phyloP scores from a whole-genome alignment of 2,329 filamentous ascomycete species.

The Fusarium subglutinans region DNA sequence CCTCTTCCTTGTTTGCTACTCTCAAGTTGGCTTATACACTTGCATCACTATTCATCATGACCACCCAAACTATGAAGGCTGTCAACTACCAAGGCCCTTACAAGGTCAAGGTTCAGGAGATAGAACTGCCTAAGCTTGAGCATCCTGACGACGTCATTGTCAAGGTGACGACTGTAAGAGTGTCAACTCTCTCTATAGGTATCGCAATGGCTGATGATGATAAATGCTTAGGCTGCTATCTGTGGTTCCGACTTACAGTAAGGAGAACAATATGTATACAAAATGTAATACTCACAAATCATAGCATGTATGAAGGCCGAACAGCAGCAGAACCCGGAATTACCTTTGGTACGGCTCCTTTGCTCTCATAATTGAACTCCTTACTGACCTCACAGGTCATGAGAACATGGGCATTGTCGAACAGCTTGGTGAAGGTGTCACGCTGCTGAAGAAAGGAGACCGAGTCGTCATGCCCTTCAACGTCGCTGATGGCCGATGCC shows the following conservation, averaged over 20 bases:
- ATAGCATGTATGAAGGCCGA: constrained; percentile 71
- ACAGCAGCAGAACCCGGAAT: constrained; percentile 70
- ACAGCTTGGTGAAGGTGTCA: constrained; percentile 66
- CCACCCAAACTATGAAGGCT: constrained; percentile 62
- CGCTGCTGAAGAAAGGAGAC: constrained; percentile 69
- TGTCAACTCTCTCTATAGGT: neutral
- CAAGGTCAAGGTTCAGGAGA: constrained; percentile 70
- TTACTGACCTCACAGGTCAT: constrained; percentile 49
- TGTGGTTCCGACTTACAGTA: constrained; percentile 62
- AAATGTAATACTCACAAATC: constrained; percentile 1
- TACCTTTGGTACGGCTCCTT: constrained; percentile 59
- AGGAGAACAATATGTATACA: constrained; percentile 7
- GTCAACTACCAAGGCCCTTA: constrained; percentile 70
- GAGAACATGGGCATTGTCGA: constrained; percentile 69
- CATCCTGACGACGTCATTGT: constrained; percentile 73
- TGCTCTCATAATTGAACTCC: no score
- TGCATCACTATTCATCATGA: constrained; percentile 25
- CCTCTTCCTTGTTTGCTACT: neutral
- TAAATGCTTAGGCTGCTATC: constrained; percentile 53
- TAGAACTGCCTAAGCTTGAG: constrained; percentile 65
- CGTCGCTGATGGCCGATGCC: constrained; percentile 69
- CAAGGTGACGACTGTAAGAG: constrained; percentile 69
- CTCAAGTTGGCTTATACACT: neutral
- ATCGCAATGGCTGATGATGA: constrained; percentile 18
- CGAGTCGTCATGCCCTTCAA: constrained; percentile 73